Evolutionary conservation across 164 flowering plant species (phyloP), one percentile per base, ranked within the genome.

Genomic region (Liquidambar formosana): DNA sequence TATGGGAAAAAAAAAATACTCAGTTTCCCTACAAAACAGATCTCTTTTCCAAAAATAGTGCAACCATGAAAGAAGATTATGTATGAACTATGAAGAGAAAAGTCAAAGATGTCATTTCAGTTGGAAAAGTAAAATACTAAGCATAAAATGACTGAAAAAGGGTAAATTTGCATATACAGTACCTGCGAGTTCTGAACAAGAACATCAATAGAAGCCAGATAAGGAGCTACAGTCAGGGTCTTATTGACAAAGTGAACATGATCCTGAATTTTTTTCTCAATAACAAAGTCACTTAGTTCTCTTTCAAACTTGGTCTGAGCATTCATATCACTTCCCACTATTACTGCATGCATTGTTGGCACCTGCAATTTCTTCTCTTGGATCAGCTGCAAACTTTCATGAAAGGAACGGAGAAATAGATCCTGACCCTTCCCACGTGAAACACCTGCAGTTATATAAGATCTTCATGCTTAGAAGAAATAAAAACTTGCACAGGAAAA

Each of bases 161-260:
- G 22, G 47, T 19, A 57, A 65, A 54, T 8, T 6, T 19, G 64
- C 26, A 52, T 18, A 13, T 26, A 53, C 28, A 27, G 5, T 79
- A 92, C 99, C 96, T 93, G 99, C 64, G 99, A 91, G 71, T 95
- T 93, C 73, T 95, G 99, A 44, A 95, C 97, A 77, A 95, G 96
- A 69, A 95, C 91, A 82, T 95, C 99, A 63, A 89, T 85, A 5
- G 99, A 79, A 72, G 98, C 96, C 59, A 95, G 74, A 80, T 93
- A 95, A 61, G 99, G 96, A 56, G 93, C 89, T n/a, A 95, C 99
- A 21, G 88, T 81, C 70, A 95, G 72, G n/a, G 98, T 89, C 69
- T 95, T 95, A 65, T 93, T 95, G 25, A 95, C 87, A 77, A 95
- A 95, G 73, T 91, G 97, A 25, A 93, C 99, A 18, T 71, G 84